phyloP scores from a whole-genome alignment of 805 yeast species.

The Candida anglica region DNA sequence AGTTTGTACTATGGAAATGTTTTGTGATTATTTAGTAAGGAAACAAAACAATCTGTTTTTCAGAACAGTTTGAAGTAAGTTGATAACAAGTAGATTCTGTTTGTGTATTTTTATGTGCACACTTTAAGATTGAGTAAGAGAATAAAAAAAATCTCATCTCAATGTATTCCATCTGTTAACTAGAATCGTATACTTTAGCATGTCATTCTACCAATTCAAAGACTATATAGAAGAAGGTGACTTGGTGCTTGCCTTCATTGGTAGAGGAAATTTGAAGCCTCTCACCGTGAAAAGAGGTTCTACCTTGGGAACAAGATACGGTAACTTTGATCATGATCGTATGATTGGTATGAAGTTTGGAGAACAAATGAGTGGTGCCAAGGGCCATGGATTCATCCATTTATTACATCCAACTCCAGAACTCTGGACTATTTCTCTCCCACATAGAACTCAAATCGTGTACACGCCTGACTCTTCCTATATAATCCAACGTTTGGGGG shows the following conservation, averaged over 20 bases:
- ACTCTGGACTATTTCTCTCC: constrained; percentile 91
- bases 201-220: constrained; percentile 58
- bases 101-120: too few species aligned
- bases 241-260: constrained; percentile 79
- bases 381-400: constrained; percentile 82
- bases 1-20: too few species aligned
- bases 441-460: constrained; percentile 97
- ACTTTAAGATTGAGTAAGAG: too few species aligned
- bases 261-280: constrained; percentile 78
- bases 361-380: constrained; percentile 71
- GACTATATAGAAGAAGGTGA: constrained; percentile 80
- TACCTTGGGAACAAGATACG: constrained; percentile 78
- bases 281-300: constrained; percentile 57
- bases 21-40: too few species aligned
- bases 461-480: constrained; percentile 94
- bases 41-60: too few species aligned
- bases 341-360: constrained; percentile 86
- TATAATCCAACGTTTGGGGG: constrained; percentile 75
- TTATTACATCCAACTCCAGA: constrained; percentile 91
- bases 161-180: too few species aligned
- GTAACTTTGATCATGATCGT: constrained; percentile 76
- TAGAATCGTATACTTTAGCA: constrained; percentile 12
- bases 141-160: too few species aligned
- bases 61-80: too few species aligned
- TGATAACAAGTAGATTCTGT: too few species aligned